Evolutionary conservation across 2,329 filamentous ascomycete species (phyloP), one percentile per base, ranked within the genome.

Genomic region (Venturia asperata): DNA sequence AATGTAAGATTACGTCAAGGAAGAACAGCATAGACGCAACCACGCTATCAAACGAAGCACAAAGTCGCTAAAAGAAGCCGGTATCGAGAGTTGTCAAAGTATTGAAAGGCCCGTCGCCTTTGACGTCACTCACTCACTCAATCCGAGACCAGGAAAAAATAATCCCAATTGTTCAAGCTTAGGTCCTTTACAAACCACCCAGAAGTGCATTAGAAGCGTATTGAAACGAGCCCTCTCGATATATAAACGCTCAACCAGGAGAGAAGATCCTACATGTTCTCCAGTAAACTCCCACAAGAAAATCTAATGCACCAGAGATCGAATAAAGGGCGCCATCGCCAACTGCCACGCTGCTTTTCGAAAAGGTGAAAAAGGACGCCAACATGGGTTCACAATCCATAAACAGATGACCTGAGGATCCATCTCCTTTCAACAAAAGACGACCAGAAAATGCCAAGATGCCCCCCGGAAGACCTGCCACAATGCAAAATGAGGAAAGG

Each of bases 401-500:
- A 10, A 52, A 52, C 6, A 52, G 21, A 21, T 11, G 47, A 17
- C 15, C 7, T 52, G n/a, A 24, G 6, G n/a, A 1, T 49, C n/a
- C 9, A 52, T 2, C 47, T 27, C 21, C 1, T 15, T 27, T 21
- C 47, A 4, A 27, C 15, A 52, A 52, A 11, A 21, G 21, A 27
- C 21, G 47, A 52, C 13, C 21, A 27, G 47, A 52, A 52, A 52
- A 52, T 21, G 47, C 47, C 47, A 58, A 37, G 27, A 58, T 58
- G 27, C 52, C 30, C 52, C n/a, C 52, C 30, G n/a, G 37, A 19
- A 37, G 15, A 27, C 52, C 52, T 17, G 5, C 5, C 19, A 37
- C 5, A 37, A 37, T 37, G 27, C 30, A 37, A n/a, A 37, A 58
- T n/a, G 19, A 6, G 6, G 17, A n/a, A 10, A 21, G 9, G 30